phyloP scores from a whole-genome alignment of 2,329 filamentous ascomycete genomes.

The Colletotrichum spinosum region DNA sequence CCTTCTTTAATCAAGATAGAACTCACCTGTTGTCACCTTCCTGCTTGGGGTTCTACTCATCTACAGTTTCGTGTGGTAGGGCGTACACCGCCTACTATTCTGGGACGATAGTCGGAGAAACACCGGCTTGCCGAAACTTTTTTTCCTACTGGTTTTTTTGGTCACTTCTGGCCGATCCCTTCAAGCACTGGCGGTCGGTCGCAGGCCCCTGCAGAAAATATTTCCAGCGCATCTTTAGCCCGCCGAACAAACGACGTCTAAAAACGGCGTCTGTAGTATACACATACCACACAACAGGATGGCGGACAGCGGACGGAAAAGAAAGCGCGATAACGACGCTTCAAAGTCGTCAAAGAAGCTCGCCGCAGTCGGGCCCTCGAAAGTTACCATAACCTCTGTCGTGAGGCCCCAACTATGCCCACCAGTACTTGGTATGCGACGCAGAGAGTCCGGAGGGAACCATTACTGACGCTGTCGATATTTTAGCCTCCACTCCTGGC shows the following conservation, averaged over 20 bases:
- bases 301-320: constrained; percentile 61
- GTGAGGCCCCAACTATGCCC: constrained; percentile 59
- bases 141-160: background rate
- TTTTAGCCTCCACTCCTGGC: constrained; percentile 47
- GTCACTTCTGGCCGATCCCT: too few species aligned
- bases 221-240: constrained; percentile 28
- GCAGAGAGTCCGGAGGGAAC: background rate
- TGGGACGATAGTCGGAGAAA: constrained; percentile 8
- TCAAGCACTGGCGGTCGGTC: background rate
- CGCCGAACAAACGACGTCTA: constrained; percentile 23
- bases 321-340: constrained; percentile 61
- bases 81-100: constrained; percentile 24
- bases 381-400: constrained; percentile 59
- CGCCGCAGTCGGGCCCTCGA: constrained; percentile 45
- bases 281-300: constrained; percentile 44
- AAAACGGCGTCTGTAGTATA: constrained; percentile 10
- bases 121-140: constrained; percentile 27
- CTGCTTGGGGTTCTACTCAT: too few species aligned
- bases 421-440: constrained; percentile 62
- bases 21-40: too few species aligned
- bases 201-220: constrained; percentile 37
- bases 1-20: too few species aligned
- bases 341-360: constrained; percentile 64
- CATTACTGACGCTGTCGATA: constrained; percentile 2
- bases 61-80: too few species aligned